A percentile compares a stretch with the other conserved stretches of the same genome.
Evolutionary conservation across 306 rosid species (phyloP).

Genomic region (Medicago truncatula): DNA sequence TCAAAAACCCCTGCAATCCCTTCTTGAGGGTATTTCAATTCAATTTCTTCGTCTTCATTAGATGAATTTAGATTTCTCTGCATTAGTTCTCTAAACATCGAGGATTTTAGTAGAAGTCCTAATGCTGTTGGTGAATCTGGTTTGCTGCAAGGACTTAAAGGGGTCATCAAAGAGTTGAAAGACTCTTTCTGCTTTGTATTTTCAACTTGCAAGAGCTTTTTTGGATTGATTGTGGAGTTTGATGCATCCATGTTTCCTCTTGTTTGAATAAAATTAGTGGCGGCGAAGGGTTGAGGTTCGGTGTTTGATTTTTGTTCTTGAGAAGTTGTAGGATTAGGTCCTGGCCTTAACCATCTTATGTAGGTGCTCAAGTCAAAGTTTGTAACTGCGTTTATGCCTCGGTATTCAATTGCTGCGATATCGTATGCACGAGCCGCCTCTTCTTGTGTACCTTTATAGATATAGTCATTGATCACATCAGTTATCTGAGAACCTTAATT

Average conservation of each 20-base stretch:
- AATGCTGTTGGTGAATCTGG: conserved; percentile 72
- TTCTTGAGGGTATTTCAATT: conserved; percentile 39
- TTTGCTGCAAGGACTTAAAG: conserved; percentile 54
- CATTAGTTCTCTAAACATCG: conserved; percentile 69
- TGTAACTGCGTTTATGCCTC: conserved; percentile 90
- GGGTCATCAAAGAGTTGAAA: conserved; percentile 36
- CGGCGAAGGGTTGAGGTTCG: conserved; percentile 21
- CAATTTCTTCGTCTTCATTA: conserved; percentile 46
- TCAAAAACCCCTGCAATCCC: conserved; percentile 45
- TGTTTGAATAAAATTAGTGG: conserved; percentile 43
- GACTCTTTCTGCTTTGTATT: conserved; percentile 34
- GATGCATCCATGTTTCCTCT: conserved; percentile 41
- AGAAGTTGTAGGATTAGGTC: conserved; percentile 45
- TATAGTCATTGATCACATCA: background rate
- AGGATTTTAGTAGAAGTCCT: conserved; percentile 79
- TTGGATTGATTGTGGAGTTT: conserved; percentile 41
- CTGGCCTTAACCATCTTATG: conserved; percentile 81
- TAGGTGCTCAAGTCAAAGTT: conserved; percentile 83
- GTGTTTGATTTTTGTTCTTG: conserved; percentile 48
- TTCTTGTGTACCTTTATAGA: conserved; percentile 79
- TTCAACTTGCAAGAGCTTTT: conserved; percentile 38
- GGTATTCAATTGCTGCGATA: conserved; percentile 87
- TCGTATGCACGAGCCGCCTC: conserved; percentile 96
- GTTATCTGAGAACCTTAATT: background rate
- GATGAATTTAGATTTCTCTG: conserved; percentile 59